Evolutionary conservation across 805 yeast genomes (phyloP).

Genomic region (Blastobotrys americana): DNA sequence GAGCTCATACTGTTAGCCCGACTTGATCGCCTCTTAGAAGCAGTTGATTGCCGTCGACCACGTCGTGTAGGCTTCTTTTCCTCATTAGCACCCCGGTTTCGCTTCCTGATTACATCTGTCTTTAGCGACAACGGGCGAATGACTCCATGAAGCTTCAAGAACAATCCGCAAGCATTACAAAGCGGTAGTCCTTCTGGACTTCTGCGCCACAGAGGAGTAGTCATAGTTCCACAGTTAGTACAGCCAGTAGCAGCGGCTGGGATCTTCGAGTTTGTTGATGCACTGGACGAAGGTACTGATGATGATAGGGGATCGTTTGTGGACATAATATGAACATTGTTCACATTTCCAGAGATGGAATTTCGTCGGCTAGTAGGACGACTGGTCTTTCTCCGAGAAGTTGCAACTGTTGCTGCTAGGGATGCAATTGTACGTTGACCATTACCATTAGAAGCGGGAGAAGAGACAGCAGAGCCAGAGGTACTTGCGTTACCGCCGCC

Average conservation of each 20-base stretch:
- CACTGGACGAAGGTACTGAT: conserved; percentile 2
- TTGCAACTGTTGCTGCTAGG: neutral
- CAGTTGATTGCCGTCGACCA: conserved; percentile 7
- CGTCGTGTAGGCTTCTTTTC: conserved; percentile 7
- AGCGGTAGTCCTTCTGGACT: conserved; percentile 87
- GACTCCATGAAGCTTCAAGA: conserved; percentile 88
- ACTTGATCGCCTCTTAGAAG: conserved; percentile 2
- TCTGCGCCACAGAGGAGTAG: conserved; percentile 93
- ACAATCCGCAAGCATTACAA: conserved; percentile 95
- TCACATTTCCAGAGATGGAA: conserved; percentile 2
- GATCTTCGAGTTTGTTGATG: conserved; percentile 1
- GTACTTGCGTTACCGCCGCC: neutral
- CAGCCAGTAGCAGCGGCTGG: conserved; percentile 38
- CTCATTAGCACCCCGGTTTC: conserved; percentile 50
- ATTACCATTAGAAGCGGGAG: too few relatives aligned
- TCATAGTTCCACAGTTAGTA: conserved; percentile 82
- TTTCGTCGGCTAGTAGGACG: neutral
- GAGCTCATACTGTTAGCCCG: neutral
- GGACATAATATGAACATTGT: neutral
- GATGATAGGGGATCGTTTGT: neutral
- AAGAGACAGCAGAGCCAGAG: too few relatives aligned
- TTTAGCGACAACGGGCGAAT: conserved; percentile 85
- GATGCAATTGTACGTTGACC: neutral
- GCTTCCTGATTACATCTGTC: conserved; percentile 85
- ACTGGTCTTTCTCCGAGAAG: neutral